These are phyloP conservation scores for Arthroderma sp. DNA, from an alignment of 2,329 filamentous ascomycete genomes.

Conservation along the genomic window DNA sequence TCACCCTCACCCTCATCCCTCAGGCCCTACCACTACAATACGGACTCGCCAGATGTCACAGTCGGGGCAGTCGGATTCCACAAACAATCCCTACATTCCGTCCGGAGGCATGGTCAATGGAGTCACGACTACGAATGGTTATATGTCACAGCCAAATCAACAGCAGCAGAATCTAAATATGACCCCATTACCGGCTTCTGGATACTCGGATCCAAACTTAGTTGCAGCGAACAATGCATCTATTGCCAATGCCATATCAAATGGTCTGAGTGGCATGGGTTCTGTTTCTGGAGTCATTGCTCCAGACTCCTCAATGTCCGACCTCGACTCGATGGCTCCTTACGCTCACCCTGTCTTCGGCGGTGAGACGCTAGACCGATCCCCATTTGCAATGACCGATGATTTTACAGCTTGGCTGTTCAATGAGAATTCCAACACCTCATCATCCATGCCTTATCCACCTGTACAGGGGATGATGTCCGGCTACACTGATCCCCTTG, in stretches of 20 bases:
- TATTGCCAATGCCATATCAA: constrained; percentile 16
- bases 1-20: not conserved
- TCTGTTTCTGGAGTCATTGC: constrained; percentile 17
- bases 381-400: constrained; percentile 75
- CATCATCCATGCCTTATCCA: constrained; percentile 39
- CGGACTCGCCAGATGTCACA: constrained; percentile 11
- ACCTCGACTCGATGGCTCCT: constrained; percentile 25
- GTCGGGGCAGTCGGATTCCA: constrained; percentile 6
- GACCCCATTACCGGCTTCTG: constrained; percentile 4
- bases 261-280: constrained; percentile 16
- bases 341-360: constrained; percentile 72
- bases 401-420: constrained; percentile 80
- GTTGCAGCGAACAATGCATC: constrained; percentile 16
- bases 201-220: constrained; percentile 10
- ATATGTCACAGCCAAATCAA: constrained; percentile 2
- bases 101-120: constrained; percentile 12
- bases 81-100: constrained; percentile 11
- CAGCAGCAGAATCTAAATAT: constrained; percentile 8
- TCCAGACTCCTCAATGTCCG: constrained; percentile 14
- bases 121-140: constrained; percentile 5
- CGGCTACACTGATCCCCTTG: constrained; percentile 27
- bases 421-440: constrained; percentile 49
- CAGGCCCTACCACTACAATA: constrained; percentile 4
- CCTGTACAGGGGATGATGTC: constrained; percentile 28
- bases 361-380: constrained; percentile 68